Base-by-base conservation (phyloP, 345 rosid genomes). In the Passiflora organensis region DNA sequence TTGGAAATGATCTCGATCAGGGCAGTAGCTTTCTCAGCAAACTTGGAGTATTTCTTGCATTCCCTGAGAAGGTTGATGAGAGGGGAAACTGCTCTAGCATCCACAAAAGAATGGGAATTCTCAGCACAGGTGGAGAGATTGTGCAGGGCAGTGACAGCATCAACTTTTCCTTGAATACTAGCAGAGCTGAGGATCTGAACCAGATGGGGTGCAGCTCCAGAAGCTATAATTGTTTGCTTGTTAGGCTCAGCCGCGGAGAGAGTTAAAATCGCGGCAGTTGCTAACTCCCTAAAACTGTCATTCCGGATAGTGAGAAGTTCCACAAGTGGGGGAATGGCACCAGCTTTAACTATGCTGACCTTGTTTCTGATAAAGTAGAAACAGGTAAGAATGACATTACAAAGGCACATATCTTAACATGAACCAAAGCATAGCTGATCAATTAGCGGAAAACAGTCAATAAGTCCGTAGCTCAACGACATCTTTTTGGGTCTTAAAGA, bases 211-310 rank as follows among this genome's bases (percentile, higher is more conserved):
- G 82, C 71, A 49, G 74, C 87, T 69, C 87, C 95, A 32, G 84
- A 72, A 38, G 77, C 76, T 45, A 70, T 78, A 46, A 86, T 86
- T 25, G 63, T 63, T 17, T 82, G 62, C 70, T 83, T 83, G 70
- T 86, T 86, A 34, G 90, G 76, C 54, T 76, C 72, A 23, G 90
- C 85, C 21, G 87, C 85, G 1, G 95, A 86, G 59, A 86, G 87
- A 32, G 95, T 83, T 69, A 83, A 67, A 66, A 83, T 69, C 20
- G 86, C 89, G 22, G 90, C 90, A n/a, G 90, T 69, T 1, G 87
- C 90, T 34, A 83, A 62, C 72, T 86, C 95, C 32, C 87, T 57
- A 36, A 86, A 63, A 62, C 63, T 73, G 24, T 74, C 64, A 23
- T 71, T 67, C 20, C 80, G 77, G 25, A 80, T 69, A 67, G 72